A percentile compares a stretch with the other conserved stretches of the same genome.
phyloP scores from a whole-genome alignment of 1,284 basidiomycete species.

The Pseudozyma thailandica region DNA sequence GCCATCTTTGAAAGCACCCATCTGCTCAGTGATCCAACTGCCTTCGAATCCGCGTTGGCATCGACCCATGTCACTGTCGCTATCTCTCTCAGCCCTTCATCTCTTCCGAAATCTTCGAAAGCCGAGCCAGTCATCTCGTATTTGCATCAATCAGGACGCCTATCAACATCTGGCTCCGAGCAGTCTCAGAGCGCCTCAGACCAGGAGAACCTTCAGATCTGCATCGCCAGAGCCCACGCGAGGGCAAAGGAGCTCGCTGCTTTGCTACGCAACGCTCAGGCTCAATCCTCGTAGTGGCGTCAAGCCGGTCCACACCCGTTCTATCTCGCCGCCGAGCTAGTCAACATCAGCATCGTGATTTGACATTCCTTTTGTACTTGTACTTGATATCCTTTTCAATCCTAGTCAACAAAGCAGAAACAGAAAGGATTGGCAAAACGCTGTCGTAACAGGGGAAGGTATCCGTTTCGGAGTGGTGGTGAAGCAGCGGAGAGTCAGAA shows the following conservation, averaged over 20 bases:
- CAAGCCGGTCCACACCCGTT: too few species aligned
- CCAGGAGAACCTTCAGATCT: constrained; percentile 33
- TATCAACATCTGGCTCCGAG: constrained; percentile 15
- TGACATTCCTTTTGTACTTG: constrained; percentile 25
- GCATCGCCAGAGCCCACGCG: constrained; percentile 29
- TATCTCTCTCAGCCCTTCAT: constrained; percentile 18
- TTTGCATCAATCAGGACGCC: constrained; percentile 36
- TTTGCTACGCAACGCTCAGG: constrained; percentile 25
- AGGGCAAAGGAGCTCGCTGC: constrained; percentile 17
- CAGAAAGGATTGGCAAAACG: too few species aligned
- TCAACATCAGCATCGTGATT: neutral
- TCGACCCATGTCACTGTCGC: constrained; percentile 47
- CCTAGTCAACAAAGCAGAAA: constrained; percentile 4
- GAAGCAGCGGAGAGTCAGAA: too few species aligned
- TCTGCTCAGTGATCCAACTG: constrained; percentile 82
- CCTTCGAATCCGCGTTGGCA: constrained; percentile 88
- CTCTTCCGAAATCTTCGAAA: constrained; percentile 9
- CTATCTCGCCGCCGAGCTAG: too few species aligned
- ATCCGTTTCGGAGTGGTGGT: constrained; percentile 1
- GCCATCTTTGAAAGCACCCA: constrained; percentile 81
- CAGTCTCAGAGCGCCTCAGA: constrained; percentile 7
- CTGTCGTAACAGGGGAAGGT: too few species aligned
- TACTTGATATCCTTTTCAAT: constrained; percentile 23
- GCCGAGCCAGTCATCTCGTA: constrained; percentile 21
- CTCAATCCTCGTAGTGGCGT: constrained; percentile 3